These are phyloP conservation scores for Angomonas desouzai DNA, from an alignment of 208 protist genomes.

Conservation along the genomic window DNA sequence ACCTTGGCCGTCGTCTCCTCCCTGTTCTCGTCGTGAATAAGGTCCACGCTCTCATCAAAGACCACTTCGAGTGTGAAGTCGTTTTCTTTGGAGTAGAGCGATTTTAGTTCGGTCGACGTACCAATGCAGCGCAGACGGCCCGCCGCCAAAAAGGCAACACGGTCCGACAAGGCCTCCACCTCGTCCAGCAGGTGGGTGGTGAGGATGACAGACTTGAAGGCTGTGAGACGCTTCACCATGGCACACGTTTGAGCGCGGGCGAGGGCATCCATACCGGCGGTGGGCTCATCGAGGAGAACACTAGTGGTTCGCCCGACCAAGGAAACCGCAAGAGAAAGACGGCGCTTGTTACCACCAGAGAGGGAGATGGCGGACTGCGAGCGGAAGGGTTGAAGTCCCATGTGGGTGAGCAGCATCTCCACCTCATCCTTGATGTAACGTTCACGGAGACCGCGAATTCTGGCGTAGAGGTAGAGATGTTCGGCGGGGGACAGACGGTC, in stretches of 20 bases:
- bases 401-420: slow-evolving; percentile 36
- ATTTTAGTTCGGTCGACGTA: slow-evolving; percentile 58
- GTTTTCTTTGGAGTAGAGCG: slow-evolving; percentile 32
- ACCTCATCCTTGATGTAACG: slow-evolving; percentile 41
- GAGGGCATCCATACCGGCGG: slow-evolving; percentile 83
- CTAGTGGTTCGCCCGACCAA: slow-evolving; percentile 78
- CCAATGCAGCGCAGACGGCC: slow-evolving; percentile 89
- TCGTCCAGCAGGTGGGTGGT: slow-evolving; percentile 91
- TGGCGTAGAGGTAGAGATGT: slow-evolving; percentile 89
- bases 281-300: slow-evolving; percentile 89
- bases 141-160: slow-evolving; percentile 85
- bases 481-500: slow-evolving; percentile 87
- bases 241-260: slow-evolving; percentile 73
- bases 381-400: slow-evolving; percentile 46
- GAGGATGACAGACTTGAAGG: slow-evolving; percentile 59
- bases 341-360: slow-evolving; percentile 87
- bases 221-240: slow-evolving; percentile 61
- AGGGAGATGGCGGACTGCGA: slow-evolving; percentile 42
- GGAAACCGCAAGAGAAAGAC: slow-evolving; percentile 82
- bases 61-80: slow-evolving; percentile 51
- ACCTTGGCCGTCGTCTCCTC: slow-evolving; percentile 18
- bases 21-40: slow-evolving; percentile 18
- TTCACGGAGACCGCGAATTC: slow-evolving; percentile 57
- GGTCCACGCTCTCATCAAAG: slow-evolving; percentile 32
- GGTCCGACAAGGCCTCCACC: slow-evolving; percentile 72